Evolutionary conservation across 768 basidiomycete genomes (phyloP).

Genomic region (Leccinellum rugosiceps): DNA sequence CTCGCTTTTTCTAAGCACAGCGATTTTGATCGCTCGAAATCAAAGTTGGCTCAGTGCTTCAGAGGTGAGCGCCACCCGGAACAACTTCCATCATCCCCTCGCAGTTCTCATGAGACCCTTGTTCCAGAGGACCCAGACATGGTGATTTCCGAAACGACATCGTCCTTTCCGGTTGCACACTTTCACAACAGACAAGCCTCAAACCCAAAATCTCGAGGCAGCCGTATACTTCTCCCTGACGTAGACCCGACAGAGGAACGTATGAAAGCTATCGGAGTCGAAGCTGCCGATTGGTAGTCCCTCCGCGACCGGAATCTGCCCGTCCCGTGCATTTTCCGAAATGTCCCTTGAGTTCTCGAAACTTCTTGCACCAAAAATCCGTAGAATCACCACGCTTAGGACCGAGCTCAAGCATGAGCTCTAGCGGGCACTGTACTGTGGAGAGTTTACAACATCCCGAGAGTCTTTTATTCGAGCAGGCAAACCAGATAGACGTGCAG

Average conservation of each 20-base stretch:
- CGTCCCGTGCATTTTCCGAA: conserved; percentile 15
- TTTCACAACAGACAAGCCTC: conserved; percentile 24
- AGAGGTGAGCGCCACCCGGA: conserved; percentile 31
- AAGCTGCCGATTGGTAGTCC: conserved; percentile 13
- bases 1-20: conserved; percentile 60
- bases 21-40: conserved; percentile 48
- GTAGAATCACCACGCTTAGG: conserved; percentile 29
- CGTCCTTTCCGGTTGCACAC: conserved; percentile 15
- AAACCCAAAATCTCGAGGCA: conserved; percentile 41
- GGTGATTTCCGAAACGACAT: conserved; percentile 2
- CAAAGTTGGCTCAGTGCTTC: conserved; percentile 52
- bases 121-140: conserved; percentile 8
- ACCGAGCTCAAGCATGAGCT: conserved; percentile 34
- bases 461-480: conserved; percentile 27
- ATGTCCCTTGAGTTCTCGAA: conserved; percentile 8
- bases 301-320: conserved; percentile 30
- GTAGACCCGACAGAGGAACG: conserved; percentile 21
- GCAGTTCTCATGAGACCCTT: conserved; percentile 22
- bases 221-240: conserved; percentile 74
- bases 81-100: conserved; percentile 41
- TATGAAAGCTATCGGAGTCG: conserved; percentile 14
- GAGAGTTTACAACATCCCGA: conserved; percentile 19
- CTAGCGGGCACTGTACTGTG: conserved; percentile 43
- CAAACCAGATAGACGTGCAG: conserved; percentile 38
- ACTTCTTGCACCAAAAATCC: conserved; percentile 22